Evolutionary conservation across 306 rosid genomes (phyloP).

Genomic region (Hylodesmum podocarpum): DNA sequence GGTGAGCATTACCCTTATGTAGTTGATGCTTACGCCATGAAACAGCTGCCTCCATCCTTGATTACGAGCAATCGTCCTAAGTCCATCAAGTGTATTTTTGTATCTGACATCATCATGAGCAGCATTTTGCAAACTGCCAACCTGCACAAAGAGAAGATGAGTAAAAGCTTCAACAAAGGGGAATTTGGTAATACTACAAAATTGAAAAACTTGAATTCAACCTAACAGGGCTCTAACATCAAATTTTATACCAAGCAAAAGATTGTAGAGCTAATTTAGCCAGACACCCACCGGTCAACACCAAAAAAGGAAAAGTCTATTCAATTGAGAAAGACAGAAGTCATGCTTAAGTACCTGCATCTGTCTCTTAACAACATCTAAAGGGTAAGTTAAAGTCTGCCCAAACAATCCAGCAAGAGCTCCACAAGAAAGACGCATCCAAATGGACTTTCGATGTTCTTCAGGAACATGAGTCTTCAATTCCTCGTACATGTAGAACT

Average conservation of each 20-base stretch:
- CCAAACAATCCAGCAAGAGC: constrained; percentile 96
- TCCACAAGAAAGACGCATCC: constrained; percentile 88
- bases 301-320: not conserved
- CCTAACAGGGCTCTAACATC: not conserved
- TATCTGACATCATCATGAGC: constrained; percentile 50
- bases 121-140: constrained; percentile 58
- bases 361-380: constrained; percentile 96
- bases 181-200: not conserved
- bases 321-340: not conserved
- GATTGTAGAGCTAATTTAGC: not conserved
- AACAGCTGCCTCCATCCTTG: constrained; percentile 95
- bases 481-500: constrained; percentile 85
- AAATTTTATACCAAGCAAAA: not conserved
- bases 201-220: not conserved
- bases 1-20: constrained; percentile 70
- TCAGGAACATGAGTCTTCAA: constrained; percentile 77
- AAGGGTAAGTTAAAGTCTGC: constrained; percentile 91
- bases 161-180: constrained; percentile 15
- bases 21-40: constrained; percentile 92
- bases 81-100: constrained; percentile 68
- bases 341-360: constrained; percentile 71
- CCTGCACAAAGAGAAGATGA: constrained; percentile 50
- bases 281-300: not conserved
- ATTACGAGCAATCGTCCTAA: constrained; percentile 54
- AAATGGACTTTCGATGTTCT: constrained; percentile 77